Base-by-base conservation (phyloP, 331 rosid genomes). In the Pyracantha coccinea region DNA sequence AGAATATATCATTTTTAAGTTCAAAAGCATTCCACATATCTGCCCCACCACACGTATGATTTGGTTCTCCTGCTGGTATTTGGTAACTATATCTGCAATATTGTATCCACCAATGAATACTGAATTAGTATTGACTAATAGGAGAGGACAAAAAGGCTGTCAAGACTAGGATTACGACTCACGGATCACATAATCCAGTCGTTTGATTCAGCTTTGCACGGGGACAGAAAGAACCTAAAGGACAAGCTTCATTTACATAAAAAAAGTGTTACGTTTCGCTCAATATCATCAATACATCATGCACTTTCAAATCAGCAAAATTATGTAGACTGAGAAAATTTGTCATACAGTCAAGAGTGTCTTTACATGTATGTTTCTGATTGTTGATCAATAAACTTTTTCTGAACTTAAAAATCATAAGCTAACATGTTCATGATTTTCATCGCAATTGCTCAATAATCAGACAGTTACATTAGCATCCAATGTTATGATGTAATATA, bases 41-140 rank as follows among this genome's bases (percentile, higher is more conserved):
- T 78, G 93, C 97, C 68, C 93, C 84, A 9, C 97, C 97, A 83
- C 97, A 90, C n/a, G 81, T 67, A 85, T 92, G 97, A 73, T 90
- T 80, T 71, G 78, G 62, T 23, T 78, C 71, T 78, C 96, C 96
- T 15, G 88, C 78, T 47, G 97, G 97, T 68, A 83, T 75, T 58
- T 85, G 93, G 83, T 92, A 92, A 68, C 85, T 85, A 79, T 92
- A 92, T 83, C 96, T 92, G 86, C 85, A 88, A 75, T 78, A 33
- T 76, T 59, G 23, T 66, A 32, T 60, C 74, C 66, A 73, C 60
- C 57, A 73, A 38, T 69, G 70, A 75, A 68, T 73, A 75, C 58
- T 50, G 6, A 53, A 74, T 66, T 54, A 32, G 29, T 50, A 45
- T 54, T 68, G 67, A 31, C 44, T 47, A 73, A 61, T 27, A 72